Percentiles rank a stretch among this genome's conserved stretches.
Evolutionary conservation across 441 rosid genomes (phyloP).

Genomic region (Euphorbia celastroides): DNA sequence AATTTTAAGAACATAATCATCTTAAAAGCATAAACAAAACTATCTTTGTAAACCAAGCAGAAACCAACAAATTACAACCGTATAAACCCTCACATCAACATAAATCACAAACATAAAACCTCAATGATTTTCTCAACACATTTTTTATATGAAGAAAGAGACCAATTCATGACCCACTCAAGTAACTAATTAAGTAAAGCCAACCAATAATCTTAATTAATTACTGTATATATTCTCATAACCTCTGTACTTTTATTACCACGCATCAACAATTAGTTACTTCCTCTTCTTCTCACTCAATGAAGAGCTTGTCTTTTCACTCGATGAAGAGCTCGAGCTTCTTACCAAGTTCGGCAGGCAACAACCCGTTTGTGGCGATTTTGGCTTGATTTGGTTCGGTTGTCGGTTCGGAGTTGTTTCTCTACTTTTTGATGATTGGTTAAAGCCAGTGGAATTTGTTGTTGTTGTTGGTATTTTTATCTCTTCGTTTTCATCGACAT

Average conservation of each 20-base stretch:
- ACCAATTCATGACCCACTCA: constrained; percentile 1
- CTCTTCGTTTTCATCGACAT: constrained; percentile 8
- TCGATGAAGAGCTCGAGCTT: constrained; percentile 31
- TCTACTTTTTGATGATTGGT: constrained; percentile 14
- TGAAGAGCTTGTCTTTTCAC: not conserved
- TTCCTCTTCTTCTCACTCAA: constrained; percentile 38
- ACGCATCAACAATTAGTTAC: constrained; percentile 18
- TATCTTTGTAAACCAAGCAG: not conserved
- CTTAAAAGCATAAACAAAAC: not conserved
- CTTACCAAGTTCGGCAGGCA: constrained; percentile 49
- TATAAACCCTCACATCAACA: not conserved
- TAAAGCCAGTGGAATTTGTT: constrained; percentile 20
- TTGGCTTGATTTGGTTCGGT: constrained; percentile 17
- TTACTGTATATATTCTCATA: not conserved
- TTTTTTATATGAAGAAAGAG: not conserved
- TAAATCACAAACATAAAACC: not conserved
- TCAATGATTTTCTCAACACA: not conserved
- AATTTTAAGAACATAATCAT: not conserved
- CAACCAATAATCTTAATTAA: not conserved
- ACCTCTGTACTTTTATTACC: not conserved
- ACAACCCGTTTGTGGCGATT: constrained; percentile 29
- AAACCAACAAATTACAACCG: not conserved
- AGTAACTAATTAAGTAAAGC: not conserved
- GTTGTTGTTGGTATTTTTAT: constrained; percentile 12
- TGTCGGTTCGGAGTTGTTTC: constrained; percentile 17